Percentiles rank a stretch among this genome's conserved stretches.
phyloP scores from a whole-genome alignment of 768 basidiomycete genomes.

The Mrakia hoshinonis region DNA sequence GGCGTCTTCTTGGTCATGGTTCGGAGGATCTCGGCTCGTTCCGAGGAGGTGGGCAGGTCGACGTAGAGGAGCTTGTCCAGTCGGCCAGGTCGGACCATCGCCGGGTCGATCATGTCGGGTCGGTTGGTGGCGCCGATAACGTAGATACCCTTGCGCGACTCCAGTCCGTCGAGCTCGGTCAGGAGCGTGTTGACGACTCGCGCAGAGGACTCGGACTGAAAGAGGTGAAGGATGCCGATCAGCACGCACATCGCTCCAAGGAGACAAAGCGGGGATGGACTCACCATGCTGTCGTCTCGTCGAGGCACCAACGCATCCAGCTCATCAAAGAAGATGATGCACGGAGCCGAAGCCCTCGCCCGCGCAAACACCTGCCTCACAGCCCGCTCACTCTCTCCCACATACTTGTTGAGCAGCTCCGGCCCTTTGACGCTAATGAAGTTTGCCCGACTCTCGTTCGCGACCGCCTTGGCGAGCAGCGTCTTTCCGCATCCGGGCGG shows the following conservation, averaged over 20 bases:
- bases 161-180: constrained; percentile 87
- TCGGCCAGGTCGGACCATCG: constrained; percentile 93
- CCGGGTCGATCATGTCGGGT: constrained; percentile 95
- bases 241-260: not conserved
- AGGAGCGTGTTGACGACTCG: constrained; percentile 89
- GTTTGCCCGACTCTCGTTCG: constrained; percentile 88
- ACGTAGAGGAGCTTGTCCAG: constrained; percentile 91
- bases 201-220: constrained; percentile 80
- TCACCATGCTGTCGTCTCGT: constrained; percentile 76
- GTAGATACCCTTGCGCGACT: constrained; percentile 74
- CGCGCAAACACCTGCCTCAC: constrained; percentile 90
- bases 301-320: constrained; percentile 84
- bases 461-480: constrained; percentile 92
- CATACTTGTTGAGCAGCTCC: constrained; percentile 96
- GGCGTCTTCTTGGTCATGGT: constrained; percentile 67
- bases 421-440: constrained; percentile 98
- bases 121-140: constrained; percentile 92
- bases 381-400: constrained; percentile 92
- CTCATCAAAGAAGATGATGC: constrained; percentile 93
- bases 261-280: constrained; percentile 31
- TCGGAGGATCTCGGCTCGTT: constrained; percentile 73
- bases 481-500: constrained; percentile 99
- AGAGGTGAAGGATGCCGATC: not conserved
- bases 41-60: constrained; percentile 64
- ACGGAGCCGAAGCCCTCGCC: constrained; percentile 85